Evolutionary conservation across 345 rosid genomes (phyloP), one percentile per base, ranked within the genome.

Genomic region (Gossypium bickii): DNA sequence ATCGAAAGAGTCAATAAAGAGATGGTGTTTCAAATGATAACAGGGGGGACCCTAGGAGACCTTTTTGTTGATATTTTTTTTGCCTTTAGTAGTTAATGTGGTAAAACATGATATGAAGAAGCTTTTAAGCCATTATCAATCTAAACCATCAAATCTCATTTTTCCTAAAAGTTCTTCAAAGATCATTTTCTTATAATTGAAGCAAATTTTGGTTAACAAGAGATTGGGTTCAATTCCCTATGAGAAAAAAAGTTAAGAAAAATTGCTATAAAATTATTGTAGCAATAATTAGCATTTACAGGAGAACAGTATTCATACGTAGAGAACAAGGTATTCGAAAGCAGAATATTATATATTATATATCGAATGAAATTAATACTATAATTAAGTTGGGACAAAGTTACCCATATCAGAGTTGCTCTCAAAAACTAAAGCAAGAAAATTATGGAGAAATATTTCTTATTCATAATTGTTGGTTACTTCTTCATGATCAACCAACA

Each of bases 151-250:
- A 70, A 74, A 71, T 76, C 45, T 63, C 66, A 53, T 43, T 16
- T 43, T 16, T 58, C 20, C 25, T 48, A 53, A 62, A 47, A 61
- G 73, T 29, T 58, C 38, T 63, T 18, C 49, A 55, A 41, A 43
- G 75, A 74, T 80, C 67, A 70, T 64, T 82, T 79, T 76, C 79
- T 73, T 69, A 62, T 63, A 76, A 76, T 80, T 60, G 62, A 76
- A 76, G 77, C 77, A 72, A 79, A 18, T 52, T 51, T 53, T 66
- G 48, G 16, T 49, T 18, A 70, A 38, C 61, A 18, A 8, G 13
- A 44, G 51, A 27, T 52, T 29, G 6, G 11, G 59, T 9, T n/a
- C 49, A 11, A 70, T 29, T 2, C 9, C 60, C 60, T 0, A 9
- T 18, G 20, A 29, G 11, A 70, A 53, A 16, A 53, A 43, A 0